These are phyloP conservation scores for Penicillium expansum DNA, from an alignment of 2,329 filamentous ascomycete species.

Conservation along the genomic window DNA sequence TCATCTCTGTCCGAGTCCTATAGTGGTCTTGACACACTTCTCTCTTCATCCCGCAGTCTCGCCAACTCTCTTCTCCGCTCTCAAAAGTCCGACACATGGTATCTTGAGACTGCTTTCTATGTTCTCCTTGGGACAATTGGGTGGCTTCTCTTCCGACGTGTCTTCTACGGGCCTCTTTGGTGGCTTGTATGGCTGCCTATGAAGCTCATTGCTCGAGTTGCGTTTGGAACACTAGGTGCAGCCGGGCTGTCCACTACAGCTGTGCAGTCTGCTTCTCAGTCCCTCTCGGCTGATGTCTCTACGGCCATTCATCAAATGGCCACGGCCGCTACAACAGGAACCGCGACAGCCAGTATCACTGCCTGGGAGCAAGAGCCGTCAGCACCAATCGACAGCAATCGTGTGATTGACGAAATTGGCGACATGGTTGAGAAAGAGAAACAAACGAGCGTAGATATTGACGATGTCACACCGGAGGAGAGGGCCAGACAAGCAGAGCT, in stretches of 20 bases:
- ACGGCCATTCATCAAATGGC: conserved; percentile 24
- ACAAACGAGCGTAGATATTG: conserved; percentile 29
- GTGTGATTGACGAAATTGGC: conserved; percentile 43
- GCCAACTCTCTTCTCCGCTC: conserved; percentile 76
- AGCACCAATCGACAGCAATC: conserved; percentile 29
- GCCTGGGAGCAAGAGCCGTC: conserved; percentile 23
- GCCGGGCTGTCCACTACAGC: conserved; percentile 43
- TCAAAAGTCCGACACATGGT: conserved; percentile 98
- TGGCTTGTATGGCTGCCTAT: conserved; percentile 83
- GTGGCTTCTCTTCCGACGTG: conserved; percentile 82
- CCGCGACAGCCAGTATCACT: conserved; percentile 13
- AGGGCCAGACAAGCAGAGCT: conserved; percentile 36
- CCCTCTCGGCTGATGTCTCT: conserved; percentile 21
- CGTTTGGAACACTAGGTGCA: conserved; percentile 55
- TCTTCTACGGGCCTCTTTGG: conserved; percentile 86
- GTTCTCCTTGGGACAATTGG: conserved; percentile 71
- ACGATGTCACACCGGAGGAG: conserved; percentile 39
- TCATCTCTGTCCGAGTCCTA: conserved; percentile 78
- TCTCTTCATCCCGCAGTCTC: conserved; percentile 70
- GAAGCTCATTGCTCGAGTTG: conserved; percentile 61
- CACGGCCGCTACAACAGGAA: conserved; percentile 16
- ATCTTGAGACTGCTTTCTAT: conserved; percentile 85
- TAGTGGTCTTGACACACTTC: conserved; percentile 70
- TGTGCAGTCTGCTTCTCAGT: conserved; percentile 23
- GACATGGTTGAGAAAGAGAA: conserved; percentile 36